Evolutionary conservation across 345 rosid species (phyloP), one percentile per base, ranked within the genome.

Genomic region (Eucalyptus erythrocorys): DNA sequence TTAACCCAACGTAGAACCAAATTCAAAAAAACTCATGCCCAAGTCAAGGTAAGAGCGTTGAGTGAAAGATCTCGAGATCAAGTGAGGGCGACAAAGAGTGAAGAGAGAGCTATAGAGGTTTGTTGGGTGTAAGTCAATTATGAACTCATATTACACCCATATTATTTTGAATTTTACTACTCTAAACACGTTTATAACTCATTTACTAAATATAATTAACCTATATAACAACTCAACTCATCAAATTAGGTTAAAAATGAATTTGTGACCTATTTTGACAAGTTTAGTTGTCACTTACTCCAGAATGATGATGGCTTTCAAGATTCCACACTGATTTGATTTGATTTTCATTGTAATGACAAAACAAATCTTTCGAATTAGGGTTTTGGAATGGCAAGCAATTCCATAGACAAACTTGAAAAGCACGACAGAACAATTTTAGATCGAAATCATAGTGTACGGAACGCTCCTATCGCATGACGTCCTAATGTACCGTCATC

Each of bases 391-490:
- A 30, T 30, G 34, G 17, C 9, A 61, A 13, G 17, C 1, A 0
- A 51, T 51, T 21, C 2, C 10, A 51, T 51, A 51, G 9, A 51
- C 1, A 7, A 21, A 8, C 0, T 61, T 30, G 0, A 61, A 61
- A 30, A 1, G 34, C 1, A 11, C 3, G 1, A 61, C 0, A 0
- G 8, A 61, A 13, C 3, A 0, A 6, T 2, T 0, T 61, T 61
- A 61, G 4, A 61, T 6, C 3, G 1, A 61, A 61, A 61, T 30
- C 3, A 1, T 15, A 19, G 2, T 19, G 13, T 37, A 5, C 5
- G 22, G 1, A 37, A 37, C 0, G 14, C 2, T 37, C 7, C 0
- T 6, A 37, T 71, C 8, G 0, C 1, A 5, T 19, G 45, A 37
- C 3, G 0, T 19, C 8, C 26, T 71, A 8, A 11, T 19, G 0